These are phyloP conservation scores for Metschnikowia gruessii DNA, from an alignment of 805 yeast species.

Conservation along the genomic window DNA sequence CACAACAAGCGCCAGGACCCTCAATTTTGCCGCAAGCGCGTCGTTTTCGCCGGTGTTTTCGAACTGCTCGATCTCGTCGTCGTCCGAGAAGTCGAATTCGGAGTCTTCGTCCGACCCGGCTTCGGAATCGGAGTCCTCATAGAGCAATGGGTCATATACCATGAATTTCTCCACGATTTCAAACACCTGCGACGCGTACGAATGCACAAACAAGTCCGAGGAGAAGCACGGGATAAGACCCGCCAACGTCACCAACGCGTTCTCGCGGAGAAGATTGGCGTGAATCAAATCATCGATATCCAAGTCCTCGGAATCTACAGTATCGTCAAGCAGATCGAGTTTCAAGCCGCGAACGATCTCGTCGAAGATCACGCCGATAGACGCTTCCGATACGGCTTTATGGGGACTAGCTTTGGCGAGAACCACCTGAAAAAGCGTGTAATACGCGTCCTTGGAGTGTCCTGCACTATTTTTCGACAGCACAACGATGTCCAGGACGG, in stretches of 20 bases:
- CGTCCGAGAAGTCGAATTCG: conserved; percentile 25
- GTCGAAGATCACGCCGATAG: conserved; percentile 7
- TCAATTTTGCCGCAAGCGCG: conserved; percentile 57
- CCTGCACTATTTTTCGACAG: background rate
- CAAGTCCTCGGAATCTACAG: conserved; percentile 28
- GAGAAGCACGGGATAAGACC: conserved; percentile 25
- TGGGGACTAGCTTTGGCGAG: conserved; percentile 7
- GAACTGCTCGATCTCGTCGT: conserved; percentile 41
- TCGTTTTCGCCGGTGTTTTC: conserved; percentile 41
- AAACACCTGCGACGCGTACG: conserved; percentile 16
- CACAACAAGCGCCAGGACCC: conserved; percentile 50
- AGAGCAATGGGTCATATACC: conserved; percentile 31
- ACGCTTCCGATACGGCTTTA: conserved; percentile 3
- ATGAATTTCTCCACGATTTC: conserved; percentile 25
- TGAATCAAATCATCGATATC: conserved; percentile 45
- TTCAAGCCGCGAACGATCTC: conserved; percentile 7
- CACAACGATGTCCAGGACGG: conserved; percentile 4
- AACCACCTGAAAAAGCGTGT: conserved; percentile 14
- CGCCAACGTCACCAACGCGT: conserved; percentile 45
- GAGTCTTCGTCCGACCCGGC: conserved; percentile 28
- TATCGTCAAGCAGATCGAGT: conserved; percentile 1
- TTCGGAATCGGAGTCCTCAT: conserved; percentile 29
- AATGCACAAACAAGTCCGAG: conserved; percentile 7
- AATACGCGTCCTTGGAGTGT: conserved; percentile 6
- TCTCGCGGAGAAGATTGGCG: conserved; percentile 49